A percentile compares a stretch with the other conserved stretches of the same genome.
Conservation (phyloP, 768 basidiomycete species). For the Pleurotus pulmonarius region DNA sequence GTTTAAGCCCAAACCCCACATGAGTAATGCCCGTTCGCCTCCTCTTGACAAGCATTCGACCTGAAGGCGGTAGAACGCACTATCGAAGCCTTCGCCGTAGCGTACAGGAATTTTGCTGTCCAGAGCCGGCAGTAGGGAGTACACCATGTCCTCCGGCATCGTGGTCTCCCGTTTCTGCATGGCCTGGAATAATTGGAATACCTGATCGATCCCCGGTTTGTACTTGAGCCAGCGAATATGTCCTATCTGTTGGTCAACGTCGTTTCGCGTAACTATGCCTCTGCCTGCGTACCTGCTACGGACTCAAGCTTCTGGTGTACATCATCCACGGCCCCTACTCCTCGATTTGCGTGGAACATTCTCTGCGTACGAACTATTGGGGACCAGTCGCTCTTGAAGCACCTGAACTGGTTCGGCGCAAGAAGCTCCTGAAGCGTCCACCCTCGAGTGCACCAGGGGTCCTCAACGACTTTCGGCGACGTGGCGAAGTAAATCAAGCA, state of each 20-base stretch:
- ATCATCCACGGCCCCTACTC: too few species aligned
- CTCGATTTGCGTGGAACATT: too few species aligned
- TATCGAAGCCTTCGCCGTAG: neutral
- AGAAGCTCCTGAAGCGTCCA: neutral
- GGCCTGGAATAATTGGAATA: too few species aligned
- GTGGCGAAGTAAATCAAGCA: neutral
- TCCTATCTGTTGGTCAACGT: too few species aligned
- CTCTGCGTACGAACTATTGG: too few species aligned
- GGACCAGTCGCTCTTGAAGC: neutral
- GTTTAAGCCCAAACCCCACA: too few species aligned
- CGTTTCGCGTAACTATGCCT: too few species aligned
- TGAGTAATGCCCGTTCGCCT: neutral
- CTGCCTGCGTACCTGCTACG: too few species aligned
- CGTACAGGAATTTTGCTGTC: neutral
- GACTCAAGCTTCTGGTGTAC: too few species aligned
- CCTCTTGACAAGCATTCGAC: neutral
- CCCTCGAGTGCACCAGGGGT: neutral
- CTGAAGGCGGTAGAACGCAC: constrained; percentile 1
- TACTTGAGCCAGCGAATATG: too few species aligned
- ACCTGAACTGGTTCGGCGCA: neutral
- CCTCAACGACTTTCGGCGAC: neutral
- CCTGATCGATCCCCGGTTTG: too few species aligned
- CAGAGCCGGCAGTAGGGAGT: neutral
- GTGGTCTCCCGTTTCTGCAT: neutral
- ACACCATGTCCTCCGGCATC: constrained; percentile 2